phyloP scores from a whole-genome alignment of 768 basidiomycete genomes.

The Pleurotus cornucopiae region DNA sequence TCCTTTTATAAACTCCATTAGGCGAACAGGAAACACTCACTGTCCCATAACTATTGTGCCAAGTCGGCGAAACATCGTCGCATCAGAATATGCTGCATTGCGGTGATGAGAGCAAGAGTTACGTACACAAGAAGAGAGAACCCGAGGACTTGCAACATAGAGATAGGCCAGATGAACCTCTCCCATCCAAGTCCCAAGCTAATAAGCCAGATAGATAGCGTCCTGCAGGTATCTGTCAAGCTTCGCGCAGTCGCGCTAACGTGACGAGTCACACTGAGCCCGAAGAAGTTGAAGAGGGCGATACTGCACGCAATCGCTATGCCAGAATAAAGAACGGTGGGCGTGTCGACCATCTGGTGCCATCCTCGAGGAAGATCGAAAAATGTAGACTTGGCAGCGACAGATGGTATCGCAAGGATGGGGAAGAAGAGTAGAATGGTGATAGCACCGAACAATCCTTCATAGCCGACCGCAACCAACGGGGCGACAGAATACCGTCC shows the following conservation, averaged over 20 bases:
- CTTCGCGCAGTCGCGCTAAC: conserved; percentile 92
- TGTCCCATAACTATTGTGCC: conserved; percentile 72
- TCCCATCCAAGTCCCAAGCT: conserved; percentile 92
- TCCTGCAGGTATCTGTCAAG: conserved; percentile 92
- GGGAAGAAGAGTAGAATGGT: conserved; percentile 80
- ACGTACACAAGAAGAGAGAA: conserved; percentile 89
- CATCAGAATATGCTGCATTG: conserved; percentile 2
- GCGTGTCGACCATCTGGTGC: conserved; percentile 81
- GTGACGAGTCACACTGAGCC: conserved; percentile 86
- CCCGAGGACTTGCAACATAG: conserved; percentile 76
- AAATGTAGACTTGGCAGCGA: conserved; percentile 60
- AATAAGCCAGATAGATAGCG: conserved; percentile 93
- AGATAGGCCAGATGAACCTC: conserved; percentile 73
- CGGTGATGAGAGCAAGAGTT: conserved; percentile 5
- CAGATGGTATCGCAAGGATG: conserved; percentile 65
- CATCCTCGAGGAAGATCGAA: conserved; percentile 91
- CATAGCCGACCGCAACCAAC: conserved; percentile 89
- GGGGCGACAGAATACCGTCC: conserved; percentile 79
- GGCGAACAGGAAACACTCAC: conserved; percentile 33
- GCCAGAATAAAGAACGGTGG: conserved; percentile 62
- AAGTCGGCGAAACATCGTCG: conserved; percentile 4
- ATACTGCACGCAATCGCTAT: conserved; percentile 76
- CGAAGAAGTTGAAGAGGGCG: conserved; percentile 84
- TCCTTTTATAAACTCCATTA: conserved; percentile 9
- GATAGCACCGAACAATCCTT: conserved; percentile 86